phyloP scores from a whole-genome alignment of 176 grass and related monocot species.

The Microstegium vimineum region DNA sequence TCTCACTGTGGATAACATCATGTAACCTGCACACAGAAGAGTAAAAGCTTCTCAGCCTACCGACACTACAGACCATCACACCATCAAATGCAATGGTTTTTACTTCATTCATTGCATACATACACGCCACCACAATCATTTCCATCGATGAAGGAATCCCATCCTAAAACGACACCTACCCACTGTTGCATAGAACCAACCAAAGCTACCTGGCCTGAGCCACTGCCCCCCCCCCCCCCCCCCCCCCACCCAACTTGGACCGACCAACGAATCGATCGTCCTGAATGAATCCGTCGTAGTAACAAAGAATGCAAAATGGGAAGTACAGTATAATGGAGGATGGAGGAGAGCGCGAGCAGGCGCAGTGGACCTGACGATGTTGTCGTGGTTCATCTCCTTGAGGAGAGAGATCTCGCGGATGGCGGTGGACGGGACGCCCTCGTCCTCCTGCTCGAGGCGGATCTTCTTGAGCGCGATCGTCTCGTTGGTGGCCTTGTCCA shows the following conservation, averaged over 20 bases:
- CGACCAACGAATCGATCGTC: not conserved
- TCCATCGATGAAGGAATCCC: not conserved
- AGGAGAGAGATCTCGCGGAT: constrained; percentile 96
- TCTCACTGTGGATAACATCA: constrained; percentile 91
- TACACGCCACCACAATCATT: not conserved
- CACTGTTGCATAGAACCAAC: constrained; percentile 39
- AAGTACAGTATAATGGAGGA: not conserved
- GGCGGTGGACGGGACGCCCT: constrained; percentile 89
- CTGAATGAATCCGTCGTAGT: not conserved
- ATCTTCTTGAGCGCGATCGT: constrained; percentile 98
- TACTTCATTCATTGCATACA: not conserved
- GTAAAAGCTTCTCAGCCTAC: constrained; percentile 15
- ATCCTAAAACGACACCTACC: constrained; percentile 3
- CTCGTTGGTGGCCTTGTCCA: constrained; percentile 79
- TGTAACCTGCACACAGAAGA: constrained; percentile 51
- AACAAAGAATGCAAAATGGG: constrained; percentile 7
- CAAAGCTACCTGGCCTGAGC: not conserved
- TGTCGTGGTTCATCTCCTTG: constrained; percentile 93
- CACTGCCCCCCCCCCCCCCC: too few relatives aligned
- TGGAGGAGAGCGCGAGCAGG: not conserved
- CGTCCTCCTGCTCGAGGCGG: constrained; percentile 90
- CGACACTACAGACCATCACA: not conserved
- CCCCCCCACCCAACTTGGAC: too few relatives aligned
- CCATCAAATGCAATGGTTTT: not conserved
- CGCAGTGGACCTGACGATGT: constrained; percentile 69